Percentiles rank a stretch among this genome's conserved stretches.
Evolutionary conservation across 2,329 filamentous ascomycete genomes (phyloP).

Genomic region (Ceratocystis albifundus): DNA sequence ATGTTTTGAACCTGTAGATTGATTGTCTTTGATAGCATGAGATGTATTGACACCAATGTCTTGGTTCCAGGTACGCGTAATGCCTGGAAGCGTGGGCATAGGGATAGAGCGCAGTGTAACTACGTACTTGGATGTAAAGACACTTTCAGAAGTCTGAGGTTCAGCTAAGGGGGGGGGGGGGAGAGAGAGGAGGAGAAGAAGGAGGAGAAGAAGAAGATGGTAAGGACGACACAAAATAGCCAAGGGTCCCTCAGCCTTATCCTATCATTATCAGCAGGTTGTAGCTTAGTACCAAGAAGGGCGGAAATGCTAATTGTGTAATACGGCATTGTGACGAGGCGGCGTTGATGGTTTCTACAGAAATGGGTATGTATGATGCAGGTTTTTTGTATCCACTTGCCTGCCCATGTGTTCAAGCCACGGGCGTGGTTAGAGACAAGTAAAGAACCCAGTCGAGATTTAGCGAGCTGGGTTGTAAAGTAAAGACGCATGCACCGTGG

Average conservation of each 20-base stretch:
- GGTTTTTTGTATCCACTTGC: no score
- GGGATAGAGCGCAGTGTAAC: not conserved
- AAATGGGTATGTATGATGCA: not conserved
- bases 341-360: not conserved
- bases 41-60: not conserved
- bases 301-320: no score
- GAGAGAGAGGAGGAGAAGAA: no score
- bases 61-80: not conserved
- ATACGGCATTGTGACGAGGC: not conserved
- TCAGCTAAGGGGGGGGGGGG: no score
- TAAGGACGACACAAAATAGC: no score
- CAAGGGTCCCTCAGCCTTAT: no score
- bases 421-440: constrained; percentile 4
- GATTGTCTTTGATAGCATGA: not conserved
- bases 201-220: no score
- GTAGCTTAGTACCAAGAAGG: no score
- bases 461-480: not conserved
- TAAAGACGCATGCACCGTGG: not conserved
- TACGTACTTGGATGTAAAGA: not conserved
- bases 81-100: not conserved
- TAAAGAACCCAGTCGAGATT: not conserved
- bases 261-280: no score
- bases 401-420: constrained; percentile 1
- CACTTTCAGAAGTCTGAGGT: not conserved
- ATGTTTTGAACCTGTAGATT: not conserved